phyloP scores from a whole-genome alignment of 805 yeast species.

The Torulaspora delbrueckii region DNA sequence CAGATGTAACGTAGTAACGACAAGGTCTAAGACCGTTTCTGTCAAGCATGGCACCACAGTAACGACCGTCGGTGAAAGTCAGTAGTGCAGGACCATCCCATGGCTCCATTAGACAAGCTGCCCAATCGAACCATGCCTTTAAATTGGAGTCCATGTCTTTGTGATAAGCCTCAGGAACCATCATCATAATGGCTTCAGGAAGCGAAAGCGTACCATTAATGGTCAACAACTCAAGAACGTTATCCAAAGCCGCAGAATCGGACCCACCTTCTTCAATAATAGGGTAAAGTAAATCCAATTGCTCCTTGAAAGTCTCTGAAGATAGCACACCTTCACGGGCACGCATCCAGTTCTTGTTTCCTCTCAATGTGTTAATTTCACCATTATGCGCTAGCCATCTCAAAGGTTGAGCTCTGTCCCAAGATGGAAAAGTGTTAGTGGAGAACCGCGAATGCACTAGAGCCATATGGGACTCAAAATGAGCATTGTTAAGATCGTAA shows the following conservation, averaged over 20 bases:
- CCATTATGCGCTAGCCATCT: slow-evolving; percentile 98
- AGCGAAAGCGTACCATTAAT: slow-evolving; percentile 86
- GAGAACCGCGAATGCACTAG: slow-evolving; percentile 96
- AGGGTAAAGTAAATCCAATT: slow-evolving; percentile 84
- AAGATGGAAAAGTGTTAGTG: slow-evolving; percentile 97
- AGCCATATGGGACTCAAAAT: slow-evolving; percentile 92
- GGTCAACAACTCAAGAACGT: slow-evolving; percentile 85
- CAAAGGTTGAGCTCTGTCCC: slow-evolving; percentile 99
- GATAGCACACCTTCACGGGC: slow-evolving; percentile 97
- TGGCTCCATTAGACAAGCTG: slow-evolving; percentile 98
- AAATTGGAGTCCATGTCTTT: slow-evolving; percentile 92
- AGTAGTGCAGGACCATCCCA: slow-evolving; percentile 99
- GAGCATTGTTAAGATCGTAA: slow-evolving; percentile 86
- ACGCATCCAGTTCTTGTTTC: slow-evolving; percentile 99
- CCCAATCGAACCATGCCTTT: slow-evolving; percentile 97
- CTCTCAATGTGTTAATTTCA: slow-evolving; percentile 94
- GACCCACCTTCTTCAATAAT: slow-evolving; percentile 98
- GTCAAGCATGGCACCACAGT: slow-evolving; percentile 97
- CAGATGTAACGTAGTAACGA: slow-evolving; percentile 91
- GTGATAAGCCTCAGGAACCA: slow-evolving; percentile 99
- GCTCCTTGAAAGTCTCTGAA: slow-evolving; percentile 82
- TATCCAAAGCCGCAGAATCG: slow-evolving; percentile 96
- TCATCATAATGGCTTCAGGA: slow-evolving; percentile 95
- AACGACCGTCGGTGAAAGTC: slow-evolving; percentile 95
- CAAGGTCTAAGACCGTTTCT: slow-evolving; percentile 98